Base-by-base conservation (phyloP, 176 grass and related monocot species). In the Tillandsia leiboldiana region DNA sequence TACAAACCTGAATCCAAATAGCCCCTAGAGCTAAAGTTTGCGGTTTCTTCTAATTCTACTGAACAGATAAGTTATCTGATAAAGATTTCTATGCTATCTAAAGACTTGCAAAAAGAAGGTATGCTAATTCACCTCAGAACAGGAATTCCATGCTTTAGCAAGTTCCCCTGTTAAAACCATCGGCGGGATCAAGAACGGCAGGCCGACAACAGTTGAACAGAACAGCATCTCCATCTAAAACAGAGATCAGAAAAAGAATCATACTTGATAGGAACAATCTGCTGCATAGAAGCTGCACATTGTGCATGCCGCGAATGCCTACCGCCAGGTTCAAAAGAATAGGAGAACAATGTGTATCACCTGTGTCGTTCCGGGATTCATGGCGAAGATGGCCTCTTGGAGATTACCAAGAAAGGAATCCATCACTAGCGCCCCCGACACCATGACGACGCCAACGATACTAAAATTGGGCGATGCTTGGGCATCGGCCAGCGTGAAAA, bases 211-310 rank as follows among this genome's bases (percentile, higher is more conserved):
- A 48, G 93, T 92, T 8, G 93, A 96, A 84, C 93, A 96, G 78
- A 87, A 96, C 33, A 96, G 15, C 89, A 96, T 90, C 81, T 96
- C 93, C 93, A 96, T 96, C 93, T 96, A 57, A 2, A 11, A 2
- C 33, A 42, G 33, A 42, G 33, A 42, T 42, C 7, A 7, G 10
- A 69, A 50, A n/a, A 22, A 15, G 18, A 1, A 74, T 2, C 42
- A 9, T 64, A 29, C 2, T 28, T 68, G 22, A 61, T 61, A 18
- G 9, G 9, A 61, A 9, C 14, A 18, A 59, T 2, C 56, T 9
- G 8, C 3, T 17, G 3, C 1, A 22, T 22, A 59, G 9, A 9
- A 59, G 2, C 56, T 9, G 2, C 56, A 61, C n/a, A 15, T 7
- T 20, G 22, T 61, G 56, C 56, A 61, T 59, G 56, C 56, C 56